phyloP scores from a whole-genome alignment of 495 filamentous ascomycete genomes.

The Neurospora sp. region DNA sequence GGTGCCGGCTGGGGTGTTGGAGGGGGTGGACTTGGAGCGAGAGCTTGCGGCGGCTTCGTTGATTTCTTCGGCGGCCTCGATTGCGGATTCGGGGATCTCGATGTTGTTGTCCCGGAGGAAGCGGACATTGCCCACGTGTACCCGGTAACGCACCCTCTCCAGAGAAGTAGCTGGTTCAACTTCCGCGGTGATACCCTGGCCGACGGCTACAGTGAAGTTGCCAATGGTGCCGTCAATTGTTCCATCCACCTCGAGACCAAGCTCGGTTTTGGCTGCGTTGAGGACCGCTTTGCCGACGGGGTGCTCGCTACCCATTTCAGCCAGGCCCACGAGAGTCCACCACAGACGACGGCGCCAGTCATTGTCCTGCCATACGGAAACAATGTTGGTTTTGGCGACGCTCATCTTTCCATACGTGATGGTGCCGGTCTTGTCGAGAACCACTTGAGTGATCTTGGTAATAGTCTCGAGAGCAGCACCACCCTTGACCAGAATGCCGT shows the following conservation, averaged over 20 bases:
- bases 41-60: slow-evolving; percentile 34
- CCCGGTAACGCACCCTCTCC: slow-evolving; percentile 59
- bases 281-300: slow-evolving; percentile 84
- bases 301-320: slow-evolving; percentile 91
- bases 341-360: slow-evolving; percentile 66
- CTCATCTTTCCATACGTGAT: slow-evolving; percentile 92
- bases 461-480: slow-evolving; percentile 87
- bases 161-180: slow-evolving; percentile 64
- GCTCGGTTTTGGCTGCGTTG: slow-evolving; percentile 56
- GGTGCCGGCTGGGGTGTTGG: slow-evolving; percentile 47
- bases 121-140: slow-evolving; percentile 71
- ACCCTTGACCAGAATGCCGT: slow-evolving; percentile 94
- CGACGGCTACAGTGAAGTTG: slow-evolving; percentile 75
- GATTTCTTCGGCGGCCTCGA: slow-evolving; percentile 43
- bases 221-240: slow-evolving; percentile 72
- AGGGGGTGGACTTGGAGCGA: slow-evolving; percentile 20
- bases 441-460: slow-evolving; percentile 82
- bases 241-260: slow-evolving; percentile 61
- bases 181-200: slow-evolving; percentile 71
- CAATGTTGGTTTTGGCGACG: slow-evolving; percentile 60
- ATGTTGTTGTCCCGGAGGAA: slow-evolving; percentile 65
- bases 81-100: slow-evolving; percentile 50
- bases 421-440: slow-evolving; percentile 99
- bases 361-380: slow-evolving; percentile 56
- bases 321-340: slow-evolving; percentile 90